These are phyloP conservation scores for Hordeum pubiflorum DNA, from an alignment of 202 grass and related monocot genomes.

Conservation along the genomic window DNA sequence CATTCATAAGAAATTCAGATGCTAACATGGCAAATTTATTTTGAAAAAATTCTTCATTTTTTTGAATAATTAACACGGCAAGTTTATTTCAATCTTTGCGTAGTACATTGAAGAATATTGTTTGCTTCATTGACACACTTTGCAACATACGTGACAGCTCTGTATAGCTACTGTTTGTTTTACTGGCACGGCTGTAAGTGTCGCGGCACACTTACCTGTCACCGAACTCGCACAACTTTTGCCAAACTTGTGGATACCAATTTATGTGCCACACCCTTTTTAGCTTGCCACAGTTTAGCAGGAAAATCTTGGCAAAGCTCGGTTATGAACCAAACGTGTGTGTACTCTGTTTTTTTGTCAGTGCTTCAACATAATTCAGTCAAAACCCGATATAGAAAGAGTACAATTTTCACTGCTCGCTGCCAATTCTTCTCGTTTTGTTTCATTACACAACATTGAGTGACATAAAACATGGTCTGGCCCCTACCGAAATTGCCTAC, in stretches of 20 bases:
- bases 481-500: background rate
- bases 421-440: conserved; percentile 9
- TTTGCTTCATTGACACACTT: background rate
- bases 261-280: background rate
- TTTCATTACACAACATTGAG: background rate
- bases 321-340: background rate
- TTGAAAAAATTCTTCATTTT: background rate
- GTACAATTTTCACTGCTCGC: background rate
- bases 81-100: background rate
- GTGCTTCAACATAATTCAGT: background rate
- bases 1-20: background rate
- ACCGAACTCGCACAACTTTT: background rate
- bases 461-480: background rate
- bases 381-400: background rate
- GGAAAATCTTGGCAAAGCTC: background rate
- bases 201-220: background rate
- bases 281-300: background rate
- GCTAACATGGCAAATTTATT: background rate
- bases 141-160: background rate
- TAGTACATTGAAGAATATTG: background rate
- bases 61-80: too few species aligned
- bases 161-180: background rate
- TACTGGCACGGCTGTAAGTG: background rate
- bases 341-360: background rate
- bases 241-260: background rate